Evolutionary conservation across 371 early-diverging fungal species (phyloP).

Genomic region (Lichtheimia corymbifera): DNA sequence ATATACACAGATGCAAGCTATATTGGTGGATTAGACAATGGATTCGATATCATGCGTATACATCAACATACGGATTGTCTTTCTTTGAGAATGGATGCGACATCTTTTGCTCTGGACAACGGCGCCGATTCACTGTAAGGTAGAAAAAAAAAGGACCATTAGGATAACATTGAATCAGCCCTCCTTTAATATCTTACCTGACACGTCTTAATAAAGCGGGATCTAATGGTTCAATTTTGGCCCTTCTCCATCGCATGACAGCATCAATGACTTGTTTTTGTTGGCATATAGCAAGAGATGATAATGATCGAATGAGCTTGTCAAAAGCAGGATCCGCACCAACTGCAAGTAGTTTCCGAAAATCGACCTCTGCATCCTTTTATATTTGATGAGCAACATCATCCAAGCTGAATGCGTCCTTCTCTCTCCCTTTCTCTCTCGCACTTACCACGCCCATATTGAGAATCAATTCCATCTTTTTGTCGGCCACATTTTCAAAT

Average conservation of each 20-base stretch:
- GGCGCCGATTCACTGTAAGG: constrained; percentile 43
- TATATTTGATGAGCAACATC: not conserved
- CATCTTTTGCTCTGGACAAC: constrained; percentile 39
- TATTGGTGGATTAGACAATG: constrained; percentile 13
- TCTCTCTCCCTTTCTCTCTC: not conserved
- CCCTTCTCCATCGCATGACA: constrained; percentile 88
- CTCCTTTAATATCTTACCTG: constrained; percentile 24
- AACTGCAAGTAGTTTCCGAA: constrained; percentile 62
- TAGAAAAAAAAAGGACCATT: not conserved
- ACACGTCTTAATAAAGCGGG: constrained; percentile 38
- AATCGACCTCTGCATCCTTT: constrained; percentile 68
- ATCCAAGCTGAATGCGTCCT: not conserved
- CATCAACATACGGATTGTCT: constrained; percentile 48
- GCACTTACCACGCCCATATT: constrained; percentile 40
- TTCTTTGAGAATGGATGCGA: constrained; percentile 45
- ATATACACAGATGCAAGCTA: constrained; percentile 88
- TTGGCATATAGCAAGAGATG: constrained; percentile 80
- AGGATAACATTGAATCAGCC: not conserved
- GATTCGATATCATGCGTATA: not conserved
- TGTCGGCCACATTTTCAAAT: constrained; percentile 44
- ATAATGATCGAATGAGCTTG: constrained; percentile 75
- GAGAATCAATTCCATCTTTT: constrained; percentile 44
- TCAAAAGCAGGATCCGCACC: constrained; percentile 84
- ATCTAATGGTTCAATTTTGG: constrained; percentile 69
- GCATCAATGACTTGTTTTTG: constrained; percentile 89